Base-by-base conservation (phyloP, 2,329 filamentous ascomycete species). In the Penicillium sp. region DNA sequence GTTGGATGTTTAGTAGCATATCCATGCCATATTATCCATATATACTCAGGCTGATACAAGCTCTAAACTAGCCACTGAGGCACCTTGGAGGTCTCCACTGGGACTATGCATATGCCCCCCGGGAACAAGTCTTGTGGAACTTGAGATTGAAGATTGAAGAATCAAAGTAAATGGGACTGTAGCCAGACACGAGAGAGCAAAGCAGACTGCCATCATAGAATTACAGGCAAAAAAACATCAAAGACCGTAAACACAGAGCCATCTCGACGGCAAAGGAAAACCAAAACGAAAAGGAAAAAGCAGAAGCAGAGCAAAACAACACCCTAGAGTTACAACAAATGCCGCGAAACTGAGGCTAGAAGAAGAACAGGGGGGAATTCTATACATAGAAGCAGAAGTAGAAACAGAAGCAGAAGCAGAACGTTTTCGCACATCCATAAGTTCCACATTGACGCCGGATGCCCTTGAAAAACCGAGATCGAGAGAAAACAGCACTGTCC, bases 131-230 rank as follows among this genome's bases (percentile, higher is more conserved):
- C n/a, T 31, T 33, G 36, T 19, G 19, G 7, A 45, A 23, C 17
- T 25, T 25, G 9, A 36, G 6, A 23, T 42, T 36, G 15, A 29
- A 53, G 9, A 43, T 17, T 9, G 23, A 50, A 53, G 33, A 39
- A 51, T 49, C 43, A 60, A 41, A 23, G 50, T 42, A 57, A 65
- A 59, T 63, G 49, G 50, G 56, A 62, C 53, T 63, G 51, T 41
- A 60, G 58, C 50, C 57, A 59, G 55, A 60, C 50, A 59, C 38
- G 35, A 59, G 50, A 55, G 55, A 60, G 58, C 33, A 53, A 52
- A 44, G 58, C 66, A 68, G 59, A 70, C 68, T 70, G 67, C 70
- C 61, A 68, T 68, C 61, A 63, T 70, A 73, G 68, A 70, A 67
- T 71, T 73, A 73, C 71, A 73, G 61, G 58, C 62, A 63, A 61